phyloP scores from a whole-genome alignment of 139 green algal species.

The Microglena sp. region DNA sequence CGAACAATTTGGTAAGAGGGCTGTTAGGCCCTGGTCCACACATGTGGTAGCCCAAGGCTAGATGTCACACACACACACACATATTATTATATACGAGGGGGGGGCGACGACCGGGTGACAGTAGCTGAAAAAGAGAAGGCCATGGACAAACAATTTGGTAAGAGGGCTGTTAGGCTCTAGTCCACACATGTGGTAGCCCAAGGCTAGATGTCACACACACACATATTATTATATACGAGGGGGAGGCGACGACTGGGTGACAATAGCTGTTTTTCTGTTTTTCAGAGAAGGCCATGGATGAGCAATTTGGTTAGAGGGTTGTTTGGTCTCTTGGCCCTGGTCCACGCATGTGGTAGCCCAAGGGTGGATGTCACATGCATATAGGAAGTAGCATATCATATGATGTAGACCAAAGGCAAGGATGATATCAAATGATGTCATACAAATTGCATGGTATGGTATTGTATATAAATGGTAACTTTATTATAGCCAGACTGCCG shows the following conservation, averaged over 20 bases:
- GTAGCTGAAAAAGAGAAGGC: constrained; percentile 53
- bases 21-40: not conserved
- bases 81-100: not conserved
- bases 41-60: not conserved
- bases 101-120: not conserved
- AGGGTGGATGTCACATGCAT: too few relatives aligned
- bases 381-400: too few relatives aligned
- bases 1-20: constrained; percentile 82
- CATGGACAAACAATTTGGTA: constrained; percentile 9
- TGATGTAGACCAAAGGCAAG: too few relatives aligned
- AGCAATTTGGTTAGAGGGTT: constrained; percentile 16
- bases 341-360: not conserved
- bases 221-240: not conserved
- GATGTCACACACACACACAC: constrained; percentile 2
- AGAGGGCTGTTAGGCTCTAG: constrained; percentile 1
- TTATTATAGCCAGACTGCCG: too few relatives aligned
- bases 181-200: not conserved
- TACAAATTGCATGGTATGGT: too few relatives aligned
- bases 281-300: constrained; percentile 21
- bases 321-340: not conserved
- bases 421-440: too few relatives aligned
- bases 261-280: constrained; percentile 62
- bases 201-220: too few relatives aligned
- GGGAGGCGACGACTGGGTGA: not conserved
- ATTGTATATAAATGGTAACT: too few relatives aligned